Conservation (phyloP, 83 land plant species). For the Picea engelmannii region DNA sequence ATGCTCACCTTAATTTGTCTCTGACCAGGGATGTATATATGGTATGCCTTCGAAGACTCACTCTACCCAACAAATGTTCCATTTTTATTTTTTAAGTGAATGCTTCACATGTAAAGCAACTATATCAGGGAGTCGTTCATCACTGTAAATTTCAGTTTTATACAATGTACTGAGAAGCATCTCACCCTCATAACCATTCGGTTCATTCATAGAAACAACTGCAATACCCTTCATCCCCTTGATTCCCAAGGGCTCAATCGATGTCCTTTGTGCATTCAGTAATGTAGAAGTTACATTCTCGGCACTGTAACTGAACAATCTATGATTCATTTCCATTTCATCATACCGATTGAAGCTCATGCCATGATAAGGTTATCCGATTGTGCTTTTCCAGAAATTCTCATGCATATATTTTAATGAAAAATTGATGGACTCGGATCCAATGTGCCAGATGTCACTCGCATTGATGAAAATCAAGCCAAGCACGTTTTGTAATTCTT, state of each 20-base stretch:
- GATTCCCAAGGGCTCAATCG: no score
- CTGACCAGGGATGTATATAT: no score
- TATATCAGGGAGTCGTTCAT: neutral
- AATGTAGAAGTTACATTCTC: neutral
- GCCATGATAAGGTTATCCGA: neutral
- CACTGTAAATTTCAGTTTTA: neutral
- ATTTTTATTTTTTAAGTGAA: no score
- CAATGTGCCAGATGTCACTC: neutral
- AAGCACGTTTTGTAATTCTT: neutral
- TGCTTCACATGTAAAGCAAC: no score
- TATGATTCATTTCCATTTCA: neutral
- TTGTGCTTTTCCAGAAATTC: slow-evolving; percentile 2
- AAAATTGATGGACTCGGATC: neutral
- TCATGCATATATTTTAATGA: neutral
- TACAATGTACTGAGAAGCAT: no score
- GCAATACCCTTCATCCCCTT: neutral
- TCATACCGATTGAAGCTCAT: neutral
- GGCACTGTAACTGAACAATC: neutral
- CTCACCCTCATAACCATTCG: neutral
- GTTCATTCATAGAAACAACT: neutral
- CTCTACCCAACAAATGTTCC: no score
- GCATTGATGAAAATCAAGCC: neutral
- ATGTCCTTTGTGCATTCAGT: neutral
- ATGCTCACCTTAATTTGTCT: no score
- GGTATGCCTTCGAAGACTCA: no score